phyloP scores from a whole-genome alignment of 1,284 basidiomycete species.

The Ustilago bromivora region DNA sequence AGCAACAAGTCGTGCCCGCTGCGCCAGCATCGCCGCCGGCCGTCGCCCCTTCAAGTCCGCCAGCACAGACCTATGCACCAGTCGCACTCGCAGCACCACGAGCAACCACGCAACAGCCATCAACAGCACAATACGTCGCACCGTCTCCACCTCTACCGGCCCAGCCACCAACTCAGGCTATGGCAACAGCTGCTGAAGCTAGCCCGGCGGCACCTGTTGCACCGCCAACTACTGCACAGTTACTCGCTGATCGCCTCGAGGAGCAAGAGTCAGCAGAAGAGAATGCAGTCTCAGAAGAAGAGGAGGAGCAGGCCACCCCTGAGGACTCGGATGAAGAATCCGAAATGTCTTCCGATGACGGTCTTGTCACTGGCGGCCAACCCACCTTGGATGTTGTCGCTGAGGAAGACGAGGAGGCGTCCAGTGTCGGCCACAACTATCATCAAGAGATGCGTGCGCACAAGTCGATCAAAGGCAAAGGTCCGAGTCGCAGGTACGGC shows the following conservation, averaged over 20 bases:
- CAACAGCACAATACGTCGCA: not conserved
- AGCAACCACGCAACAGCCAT: not conserved
- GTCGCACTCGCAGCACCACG: slow-evolving; percentile 28
- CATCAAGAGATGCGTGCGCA: slow-evolving; percentile 55
- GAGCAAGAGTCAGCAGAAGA: slow-evolving; percentile 34
- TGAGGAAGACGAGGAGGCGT: slow-evolving; percentile 60
- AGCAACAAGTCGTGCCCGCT: slow-evolving; percentile 9
- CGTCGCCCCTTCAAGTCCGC: not conserved
- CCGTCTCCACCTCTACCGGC: not conserved
- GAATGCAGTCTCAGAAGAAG: slow-evolving; percentile 12
- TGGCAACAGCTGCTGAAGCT: not conserved
- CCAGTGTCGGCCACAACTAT: slow-evolving; percentile 42
- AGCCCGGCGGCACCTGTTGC: slow-evolving; percentile 5
- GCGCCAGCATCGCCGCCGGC: slow-evolving; percentile 1
- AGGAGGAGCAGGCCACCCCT: slow-evolving; percentile 13
- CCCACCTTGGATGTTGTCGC: slow-evolving; percentile 53
- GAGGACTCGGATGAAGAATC: slow-evolving; percentile 31
- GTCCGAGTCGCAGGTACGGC: slow-evolving; percentile 31
- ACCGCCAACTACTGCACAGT: slow-evolving; percentile 32
- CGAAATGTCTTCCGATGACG: slow-evolving; percentile 40
- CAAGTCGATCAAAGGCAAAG: slow-evolving; percentile 34
- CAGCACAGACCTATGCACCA: slow-evolving; percentile 29
- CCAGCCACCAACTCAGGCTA: not conserved
- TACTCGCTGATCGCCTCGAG: slow-evolving; percentile 34
- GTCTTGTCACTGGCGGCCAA: slow-evolving; percentile 26